phyloP scores from a whole-genome alignment of 192 early-diverging fungal genomes.

The Lunasporangiospora selenospora region DNA sequence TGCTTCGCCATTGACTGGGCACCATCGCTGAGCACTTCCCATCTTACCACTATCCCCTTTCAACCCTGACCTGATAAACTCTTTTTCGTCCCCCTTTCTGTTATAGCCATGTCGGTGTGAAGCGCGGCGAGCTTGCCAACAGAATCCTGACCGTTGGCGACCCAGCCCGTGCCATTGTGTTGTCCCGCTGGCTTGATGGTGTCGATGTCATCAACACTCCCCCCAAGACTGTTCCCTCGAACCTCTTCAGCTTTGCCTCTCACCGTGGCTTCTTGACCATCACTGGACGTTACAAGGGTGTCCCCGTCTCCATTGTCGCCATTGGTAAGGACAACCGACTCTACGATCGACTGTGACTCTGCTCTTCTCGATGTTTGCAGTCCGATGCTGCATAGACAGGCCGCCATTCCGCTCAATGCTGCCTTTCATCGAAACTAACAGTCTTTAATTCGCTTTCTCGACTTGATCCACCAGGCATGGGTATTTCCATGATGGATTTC shows the following conservation, averaged over 20 bases:
- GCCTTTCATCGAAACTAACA: not conserved
- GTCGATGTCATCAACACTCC: slow-evolving; percentile 30
- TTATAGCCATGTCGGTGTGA: slow-evolving; percentile 76
- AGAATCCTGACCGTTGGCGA: slow-evolving; percentile 91
- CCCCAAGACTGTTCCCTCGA: slow-evolving; percentile 52
- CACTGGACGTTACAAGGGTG: slow-evolving; percentile 78
- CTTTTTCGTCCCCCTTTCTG: no score
- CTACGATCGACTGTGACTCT: not conserved
- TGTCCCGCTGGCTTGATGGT: slow-evolving; percentile 69
- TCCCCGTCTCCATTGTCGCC: slow-evolving; percentile 84
- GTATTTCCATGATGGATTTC: slow-evolving; percentile 89
- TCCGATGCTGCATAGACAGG: not conserved
- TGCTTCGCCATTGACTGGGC: no score
- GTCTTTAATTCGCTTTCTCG: not conserved
- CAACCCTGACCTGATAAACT: no score
- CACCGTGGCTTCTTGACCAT: slow-evolving; percentile 87
- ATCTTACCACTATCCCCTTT: no score
- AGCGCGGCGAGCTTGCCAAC: slow-evolving; percentile 84
- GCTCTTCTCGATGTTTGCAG: not conserved
- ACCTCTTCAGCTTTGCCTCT: slow-evolving; percentile 53
- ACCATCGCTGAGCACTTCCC: no score
- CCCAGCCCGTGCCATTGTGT: slow-evolving; percentile 67
- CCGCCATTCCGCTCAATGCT: no score
- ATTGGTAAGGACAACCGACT: slow-evolving; percentile 54
- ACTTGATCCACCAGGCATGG: slow-evolving; percentile 53